These are phyloP conservation scores for Volvariella volvacea DNA, from an alignment of 1,284 basidiomycete genomes.

Conservation along the genomic window DNA sequence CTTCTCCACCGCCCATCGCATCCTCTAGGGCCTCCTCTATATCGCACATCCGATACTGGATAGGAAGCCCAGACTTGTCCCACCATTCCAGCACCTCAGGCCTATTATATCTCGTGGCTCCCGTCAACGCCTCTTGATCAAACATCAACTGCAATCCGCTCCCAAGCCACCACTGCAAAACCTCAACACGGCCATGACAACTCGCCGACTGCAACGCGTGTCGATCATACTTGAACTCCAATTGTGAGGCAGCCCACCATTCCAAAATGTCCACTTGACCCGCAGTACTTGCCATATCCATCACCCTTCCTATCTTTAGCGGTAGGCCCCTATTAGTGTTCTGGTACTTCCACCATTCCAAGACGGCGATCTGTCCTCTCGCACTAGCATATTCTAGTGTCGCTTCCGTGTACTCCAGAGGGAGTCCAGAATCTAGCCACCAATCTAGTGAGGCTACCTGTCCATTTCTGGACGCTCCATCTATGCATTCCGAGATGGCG, in stretches of 20 bases:
- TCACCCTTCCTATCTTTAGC: slow-evolving; percentile 73
- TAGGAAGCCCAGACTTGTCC: slow-evolving; percentile 66
- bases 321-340: slow-evolving; percentile 38
- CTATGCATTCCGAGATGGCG: slow-evolving; percentile 57
- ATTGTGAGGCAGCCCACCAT: slow-evolving; percentile 75
- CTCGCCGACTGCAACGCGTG: slow-evolving; percentile 71
- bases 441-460: slow-evolving; percentile 62
- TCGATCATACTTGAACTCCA: slow-evolving; percentile 71
- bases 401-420: slow-evolving; percentile 66
- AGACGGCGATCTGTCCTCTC: slow-evolving; percentile 61
- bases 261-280: slow-evolving; percentile 66
- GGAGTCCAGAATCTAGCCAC: slow-evolving; percentile 54
- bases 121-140: slow-evolving; percentile 70
- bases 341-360: slow-evolving; percentile 74
- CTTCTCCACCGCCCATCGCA: slow-evolving; percentile 67
- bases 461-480: slow-evolving; percentile 66
- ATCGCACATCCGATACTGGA: slow-evolving; percentile 81
- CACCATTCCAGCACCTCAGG: slow-evolving; percentile 84
- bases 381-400: slow-evolving; percentile 72
- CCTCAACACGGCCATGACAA: slow-evolving; percentile 72
- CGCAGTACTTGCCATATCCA: slow-evolving; percentile 73
- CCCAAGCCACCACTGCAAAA: slow-evolving; percentile 77
- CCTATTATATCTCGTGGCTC: slow-evolving; percentile 73
- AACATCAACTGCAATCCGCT: slow-evolving; percentile 71
- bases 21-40: slow-evolving; percentile 83